Base-by-base conservation (phyloP, 495 filamentous ascomycete genomes). In the Parmelia sp. region DNA sequence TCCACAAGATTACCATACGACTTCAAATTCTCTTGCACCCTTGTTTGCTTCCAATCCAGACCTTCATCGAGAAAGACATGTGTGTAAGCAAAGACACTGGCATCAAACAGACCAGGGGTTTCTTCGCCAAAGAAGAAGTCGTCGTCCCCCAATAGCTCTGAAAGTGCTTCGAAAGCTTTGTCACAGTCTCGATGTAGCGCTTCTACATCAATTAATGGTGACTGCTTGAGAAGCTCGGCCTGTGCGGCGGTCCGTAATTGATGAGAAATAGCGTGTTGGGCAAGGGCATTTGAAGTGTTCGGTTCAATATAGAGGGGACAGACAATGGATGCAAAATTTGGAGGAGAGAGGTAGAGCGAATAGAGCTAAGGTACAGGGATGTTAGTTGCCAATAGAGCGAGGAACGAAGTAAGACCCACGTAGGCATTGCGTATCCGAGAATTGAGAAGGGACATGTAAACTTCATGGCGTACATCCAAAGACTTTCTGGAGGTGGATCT, bases 81-180 rank as follows among this genome's bases (percentile, higher is more conserved):
- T n/a, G 90, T 91, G 74, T 96, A 98, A 31, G 90, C 87, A 77
- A 96, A 97, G 29, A 97, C 84, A 62, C 81, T 84, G 33, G 92
- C 91, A 74, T 98, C 94, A 68, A 98, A 90, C 17, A 92, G 69
- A 0, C 85, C 83, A 3, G 94, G 91, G 33, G 75, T 78, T 14
- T 75, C 71, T 5, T 76, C 77, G 6, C 78, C 81, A 74, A 90
- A 90, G 73, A 91, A 92, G 77, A 87, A 89, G 40, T 80, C 66
- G 53, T 86, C 77, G 1, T 83, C 77, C 0, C 83, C 82, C 10
- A 98, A 78, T 1, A 92, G 65, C n/a, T 77, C 78, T 3, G 86
- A 87, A 27, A 98, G 74, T 3, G 93, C 91, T 58, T 79, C 81
- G 47, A 96, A 85, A 8, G 94, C 93, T 33, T 85, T 83, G 21